Conservation (phyloP, 345 rosid species). For the Hypericum androsaemum region DNA sequence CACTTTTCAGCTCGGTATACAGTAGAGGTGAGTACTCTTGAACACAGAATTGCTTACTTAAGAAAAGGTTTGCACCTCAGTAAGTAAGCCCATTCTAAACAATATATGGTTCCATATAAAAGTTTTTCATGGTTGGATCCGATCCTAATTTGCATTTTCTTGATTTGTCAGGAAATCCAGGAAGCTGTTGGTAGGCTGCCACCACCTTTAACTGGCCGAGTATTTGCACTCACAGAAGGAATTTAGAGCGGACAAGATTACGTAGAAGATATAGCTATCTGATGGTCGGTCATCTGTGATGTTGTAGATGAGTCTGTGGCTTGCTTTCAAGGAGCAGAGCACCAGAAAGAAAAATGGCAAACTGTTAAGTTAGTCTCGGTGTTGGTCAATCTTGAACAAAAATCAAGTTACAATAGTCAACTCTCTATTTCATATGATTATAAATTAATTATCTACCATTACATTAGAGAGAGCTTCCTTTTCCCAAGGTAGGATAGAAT, state of each 20-base stretch:
- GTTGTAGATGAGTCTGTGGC: background rate
- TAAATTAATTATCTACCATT: too few species aligned
- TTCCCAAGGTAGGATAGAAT: too few species aligned
- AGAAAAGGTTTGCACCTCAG: conserved; percentile 3
- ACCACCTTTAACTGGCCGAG: conserved; percentile 60
- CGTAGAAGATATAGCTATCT: too few species aligned
- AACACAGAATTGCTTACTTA: conserved; percentile 35
- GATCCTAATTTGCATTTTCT: conserved; percentile 7
- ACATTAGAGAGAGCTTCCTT: too few species aligned
- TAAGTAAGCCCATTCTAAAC: too few species aligned
- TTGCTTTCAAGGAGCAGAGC: background rate
- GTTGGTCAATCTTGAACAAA: too few species aligned
- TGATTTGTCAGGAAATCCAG: conserved; percentile 47
- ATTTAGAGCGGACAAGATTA: conserved; percentile 31
- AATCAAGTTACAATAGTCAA: too few species aligned
- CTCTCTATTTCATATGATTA: too few species aligned
- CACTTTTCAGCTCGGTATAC: conserved; percentile 89
- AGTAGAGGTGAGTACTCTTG: conserved; percentile 46
- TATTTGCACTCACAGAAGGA: conserved; percentile 72
- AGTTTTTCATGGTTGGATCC: background rate
- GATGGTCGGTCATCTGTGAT: background rate
- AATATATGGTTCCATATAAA: background rate
- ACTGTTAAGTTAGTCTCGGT: background rate
- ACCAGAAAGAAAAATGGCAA: background rate
- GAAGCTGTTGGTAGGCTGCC: conserved; percentile 54